These are phyloP conservation scores for Fusarium miscanthi DNA, from an alignment of 2,329 filamentous ascomycete genomes.

Conservation along the genomic window DNA sequence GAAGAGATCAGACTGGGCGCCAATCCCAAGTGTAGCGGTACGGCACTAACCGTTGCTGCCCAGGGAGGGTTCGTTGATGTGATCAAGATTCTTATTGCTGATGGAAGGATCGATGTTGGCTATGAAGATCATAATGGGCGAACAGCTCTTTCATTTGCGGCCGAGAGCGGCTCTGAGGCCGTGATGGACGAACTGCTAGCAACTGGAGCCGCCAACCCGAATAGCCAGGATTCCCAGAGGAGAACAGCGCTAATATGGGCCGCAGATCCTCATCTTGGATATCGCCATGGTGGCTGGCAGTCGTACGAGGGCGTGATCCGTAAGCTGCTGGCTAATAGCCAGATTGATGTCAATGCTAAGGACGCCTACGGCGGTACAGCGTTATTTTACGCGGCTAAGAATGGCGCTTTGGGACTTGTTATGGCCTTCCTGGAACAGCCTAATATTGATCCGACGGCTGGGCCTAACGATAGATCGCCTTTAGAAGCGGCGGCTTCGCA, in stretches of 20 bases:
- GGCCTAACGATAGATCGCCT: fast-evolving
- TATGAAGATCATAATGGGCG: fast-evolving
- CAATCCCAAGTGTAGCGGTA: fast-evolving
- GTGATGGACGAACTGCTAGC: not conserved
- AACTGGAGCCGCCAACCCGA: not conserved
- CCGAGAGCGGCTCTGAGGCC: fast-evolving
- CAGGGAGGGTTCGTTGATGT: not conserved
- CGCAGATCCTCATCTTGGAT: fast-evolving
- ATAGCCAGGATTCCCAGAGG: fast-evolving
- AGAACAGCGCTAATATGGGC: not conserved
- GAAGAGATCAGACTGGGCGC: fast-evolving
- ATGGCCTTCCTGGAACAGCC: not conserved
- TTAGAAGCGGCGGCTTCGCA: fast-evolving
- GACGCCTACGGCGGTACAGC: fast-evolving
- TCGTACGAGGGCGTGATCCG: fast-evolving
- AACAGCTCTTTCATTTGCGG: not conserved
- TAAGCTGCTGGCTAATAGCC: fast-evolving
- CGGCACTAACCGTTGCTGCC: not conserved
- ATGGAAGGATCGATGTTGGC: not conserved
- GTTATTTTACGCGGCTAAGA: not conserved
- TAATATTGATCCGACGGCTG: not conserved
- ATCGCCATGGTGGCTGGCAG: fast-evolving
- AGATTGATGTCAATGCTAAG: not conserved
- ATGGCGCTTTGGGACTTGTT: not conserved
- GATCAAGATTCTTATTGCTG: not conserved